These are phyloP conservation scores for Moesziomyces globuligerus DNA, from an alignment of 1,284 basidiomycete species.

Conservation along the genomic window DNA sequence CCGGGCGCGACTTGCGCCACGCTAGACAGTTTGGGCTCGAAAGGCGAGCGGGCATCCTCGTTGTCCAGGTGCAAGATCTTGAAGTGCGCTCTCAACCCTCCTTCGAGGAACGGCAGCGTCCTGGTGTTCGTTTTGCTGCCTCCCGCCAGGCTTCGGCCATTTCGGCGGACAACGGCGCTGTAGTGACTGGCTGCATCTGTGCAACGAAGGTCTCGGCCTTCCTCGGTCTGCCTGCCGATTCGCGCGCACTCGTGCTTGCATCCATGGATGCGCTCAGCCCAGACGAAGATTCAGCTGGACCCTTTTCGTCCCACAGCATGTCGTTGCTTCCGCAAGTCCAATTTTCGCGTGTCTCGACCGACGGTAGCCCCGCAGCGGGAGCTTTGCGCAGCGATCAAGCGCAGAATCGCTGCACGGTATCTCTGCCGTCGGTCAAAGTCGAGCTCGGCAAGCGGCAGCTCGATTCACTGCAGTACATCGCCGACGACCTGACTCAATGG, in stretches of 20 bases:
- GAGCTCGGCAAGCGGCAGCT: conserved; percentile 40
- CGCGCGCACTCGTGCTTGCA: conserved; percentile 24
- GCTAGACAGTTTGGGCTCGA: conserved; percentile 29
- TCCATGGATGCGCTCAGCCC: conserved; percentile 21
- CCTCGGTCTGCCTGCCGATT: conserved; percentile 21
- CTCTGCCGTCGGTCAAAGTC: conserved; percentile 36
- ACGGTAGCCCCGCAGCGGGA: background rate
- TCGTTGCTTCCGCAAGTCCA: conserved; percentile 15
- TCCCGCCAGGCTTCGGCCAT: background rate
- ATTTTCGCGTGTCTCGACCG: conserved; percentile 1
- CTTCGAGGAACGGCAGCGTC: conserved; percentile 1
- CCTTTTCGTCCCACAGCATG: conserved; percentile 2
- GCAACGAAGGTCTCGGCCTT: conserved; percentile 29
- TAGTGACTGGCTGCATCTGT: conserved; percentile 12
- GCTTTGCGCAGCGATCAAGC: background rate
- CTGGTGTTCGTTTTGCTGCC: conserved; percentile 23
- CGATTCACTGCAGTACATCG: conserved; percentile 57
- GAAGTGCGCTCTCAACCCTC: conserved; percentile 14
- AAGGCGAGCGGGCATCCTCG: conserved; percentile 41
- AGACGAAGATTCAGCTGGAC: background rate
- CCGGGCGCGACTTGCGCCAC: conserved; percentile 10
- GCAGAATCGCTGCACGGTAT: conserved; percentile 26
- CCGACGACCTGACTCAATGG: conserved; percentile 52
- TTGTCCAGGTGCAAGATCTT: conserved; percentile 32
- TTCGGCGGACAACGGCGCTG: background rate